Percentiles rank a stretch among this genome's conserved stretches.
phyloP scores from a whole-genome alignment of 164 flowering plant species.

The Aristolochia fimbriata region DNA sequence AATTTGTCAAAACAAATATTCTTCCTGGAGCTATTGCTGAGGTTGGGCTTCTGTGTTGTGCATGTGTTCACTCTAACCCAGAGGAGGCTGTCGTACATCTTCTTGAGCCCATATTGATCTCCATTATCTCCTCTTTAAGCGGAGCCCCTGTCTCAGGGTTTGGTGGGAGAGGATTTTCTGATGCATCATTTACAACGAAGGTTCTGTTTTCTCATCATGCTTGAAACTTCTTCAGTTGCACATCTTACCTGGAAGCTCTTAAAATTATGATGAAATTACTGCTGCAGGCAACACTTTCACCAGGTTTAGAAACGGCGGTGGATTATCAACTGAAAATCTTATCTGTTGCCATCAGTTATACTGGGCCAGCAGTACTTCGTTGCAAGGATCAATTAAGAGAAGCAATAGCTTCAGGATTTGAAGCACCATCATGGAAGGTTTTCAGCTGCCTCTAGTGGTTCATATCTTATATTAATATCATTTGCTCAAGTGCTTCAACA shows the following conservation, averaged over 20 bases:
- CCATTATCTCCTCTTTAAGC: conserved; percentile 68
- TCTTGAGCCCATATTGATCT: conserved; percentile 61
- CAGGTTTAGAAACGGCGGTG: conserved; percentile 86
- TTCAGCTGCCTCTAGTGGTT: conserved; percentile 3
- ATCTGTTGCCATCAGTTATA: conserved; percentile 86
- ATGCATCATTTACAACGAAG: conserved; percentile 40
- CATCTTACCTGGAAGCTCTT: too few species aligned
- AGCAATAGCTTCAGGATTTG: conserved; percentile 66
- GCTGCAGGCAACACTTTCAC: conserved; percentile 69
- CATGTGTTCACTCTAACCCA: conserved; percentile 85
- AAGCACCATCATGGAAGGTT: conserved; percentile 98
- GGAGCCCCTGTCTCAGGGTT: conserved; percentile 73
- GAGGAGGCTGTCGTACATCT: conserved; percentile 73
- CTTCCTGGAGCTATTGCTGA: conserved; percentile 98
- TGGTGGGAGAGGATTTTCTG: conserved; percentile 52
- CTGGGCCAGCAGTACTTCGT: conserved; percentile 66
- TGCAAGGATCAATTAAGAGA: conserved; percentile 68
- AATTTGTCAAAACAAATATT: conserved; percentile 81
- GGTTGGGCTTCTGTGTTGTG: conserved; percentile 96
- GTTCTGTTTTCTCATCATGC: conserved; percentile 19
- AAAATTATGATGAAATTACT: too few species aligned
- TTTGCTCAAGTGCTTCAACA: neutral
- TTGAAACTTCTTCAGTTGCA: too few species aligned
- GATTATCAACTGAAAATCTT: conserved; percentile 81
- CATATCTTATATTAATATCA: neutral